Evolutionary conservation across 2,329 filamentous ascomycete genomes (phyloP).

Genomic region (Ophiocordyceps australis): DNA sequence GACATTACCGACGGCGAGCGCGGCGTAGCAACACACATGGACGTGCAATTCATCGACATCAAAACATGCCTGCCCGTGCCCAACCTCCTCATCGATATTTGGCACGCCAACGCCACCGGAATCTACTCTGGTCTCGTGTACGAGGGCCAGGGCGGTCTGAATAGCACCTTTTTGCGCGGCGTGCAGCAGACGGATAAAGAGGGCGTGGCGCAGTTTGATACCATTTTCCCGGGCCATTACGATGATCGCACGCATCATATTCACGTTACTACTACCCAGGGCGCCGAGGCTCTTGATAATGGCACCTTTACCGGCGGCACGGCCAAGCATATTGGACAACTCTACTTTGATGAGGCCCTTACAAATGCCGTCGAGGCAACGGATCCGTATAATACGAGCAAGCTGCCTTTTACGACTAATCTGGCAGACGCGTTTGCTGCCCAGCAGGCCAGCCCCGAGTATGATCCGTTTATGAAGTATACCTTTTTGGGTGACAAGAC

Average conservation of each 20-base stretch:
- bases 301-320: slow-evolving; percentile 28
- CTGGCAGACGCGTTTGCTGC: slow-evolving; percentile 25
- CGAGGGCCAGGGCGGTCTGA: slow-evolving; percentile 15
- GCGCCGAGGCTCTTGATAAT: slow-evolving; percentile 22
- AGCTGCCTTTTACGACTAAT: slow-evolving; percentile 25
- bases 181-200: slow-evolving; percentile 18
- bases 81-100: slow-evolving; percentile 21
- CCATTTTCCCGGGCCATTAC: slow-evolving; percentile 25
- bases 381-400: slow-evolving; percentile 25
- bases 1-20: slow-evolving; percentile 20
- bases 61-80: slow-evolving; percentile 20
- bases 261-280: slow-evolving; percentile 13
- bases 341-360: slow-evolving; percentile 35
- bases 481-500: slow-evolving; percentile 32
- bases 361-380: slow-evolving; percentile 28
- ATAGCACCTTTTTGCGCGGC: slow-evolving; percentile 19
- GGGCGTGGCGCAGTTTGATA: slow-evolving; percentile 21
- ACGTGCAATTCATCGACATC: slow-evolving; percentile 23
- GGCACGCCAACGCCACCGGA: slow-evolving; percentile 25
- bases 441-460: slow-evolving; percentile 24
- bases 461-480: slow-evolving; percentile 40
- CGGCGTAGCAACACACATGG: slow-evolving; percentile 20
- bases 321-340: slow-evolving; percentile 40
- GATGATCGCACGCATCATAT: slow-evolving; percentile 20
- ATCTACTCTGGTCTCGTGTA: slow-evolving; percentile 22